Percentiles rank a stretch among this genome's conserved stretches.
These are phyloP conservation scores for Helianthus tuberosus DNA, from an alignment of 129 eudicot genomes.

Conservation along the genomic window DNA sequence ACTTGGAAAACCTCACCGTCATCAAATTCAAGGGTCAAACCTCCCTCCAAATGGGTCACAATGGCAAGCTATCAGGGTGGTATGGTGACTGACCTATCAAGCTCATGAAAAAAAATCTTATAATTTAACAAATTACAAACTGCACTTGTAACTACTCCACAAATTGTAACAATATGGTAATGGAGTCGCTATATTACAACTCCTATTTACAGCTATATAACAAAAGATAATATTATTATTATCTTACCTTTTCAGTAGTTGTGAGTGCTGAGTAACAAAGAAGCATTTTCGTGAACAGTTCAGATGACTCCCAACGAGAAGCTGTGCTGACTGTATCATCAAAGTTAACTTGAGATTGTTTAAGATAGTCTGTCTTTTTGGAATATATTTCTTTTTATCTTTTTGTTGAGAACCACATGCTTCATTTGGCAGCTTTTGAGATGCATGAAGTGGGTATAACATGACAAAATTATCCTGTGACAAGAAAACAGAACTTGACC, in stretches of 20 bases:
- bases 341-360: conserved; percentile 38
- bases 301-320: conserved; percentile 50
- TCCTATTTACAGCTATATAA: no score
- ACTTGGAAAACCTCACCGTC: no score
- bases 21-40: no score
- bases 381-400: conserved; percentile 41
- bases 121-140: no score
- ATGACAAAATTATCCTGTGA: conserved; percentile 90
- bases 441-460: conserved; percentile 86
- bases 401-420: conserved; percentile 37
- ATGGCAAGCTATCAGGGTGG: no score
- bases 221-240: not conserved
- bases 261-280: conserved; percentile 90
- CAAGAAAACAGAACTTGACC: not conserved
- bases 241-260: conserved; percentile 60
- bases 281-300: conserved; percentile 56
- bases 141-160: no score
- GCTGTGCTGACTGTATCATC: conserved; percentile 20
- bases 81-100: no score
- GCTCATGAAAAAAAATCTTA: no score
- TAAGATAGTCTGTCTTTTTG: conserved; percentile 40
- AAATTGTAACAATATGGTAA: no score
- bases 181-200: no score
- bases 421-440: conserved; percentile 67
- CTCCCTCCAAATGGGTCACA: no score